These are phyloP conservation scores for Talaromyces sp. DNA, from an alignment of 2,329 filamentous ascomycete genomes.

Conservation along the genomic window DNA sequence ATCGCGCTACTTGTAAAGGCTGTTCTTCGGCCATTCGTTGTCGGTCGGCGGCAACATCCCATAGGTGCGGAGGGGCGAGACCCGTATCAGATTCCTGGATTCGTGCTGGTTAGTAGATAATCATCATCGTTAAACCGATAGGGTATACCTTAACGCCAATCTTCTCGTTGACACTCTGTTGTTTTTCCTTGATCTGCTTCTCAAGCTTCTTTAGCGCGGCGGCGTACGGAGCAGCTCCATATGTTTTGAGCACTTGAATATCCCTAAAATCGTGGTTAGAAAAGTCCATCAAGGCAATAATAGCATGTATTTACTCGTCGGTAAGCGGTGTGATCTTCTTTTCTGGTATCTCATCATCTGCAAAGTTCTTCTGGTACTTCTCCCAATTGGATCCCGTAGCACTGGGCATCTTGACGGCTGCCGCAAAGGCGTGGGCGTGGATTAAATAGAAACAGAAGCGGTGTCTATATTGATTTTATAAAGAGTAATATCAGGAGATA, in stretches of 20 bases:
- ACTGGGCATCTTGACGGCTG: slow-evolving; percentile 69
- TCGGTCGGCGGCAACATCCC: slow-evolving; percentile 95
- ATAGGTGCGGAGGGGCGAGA: slow-evolving; percentile 95
- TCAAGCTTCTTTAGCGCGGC: slow-evolving; percentile 94
- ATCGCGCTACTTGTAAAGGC: slow-evolving; percentile 92
- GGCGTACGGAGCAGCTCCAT: slow-evolving; percentile 94
- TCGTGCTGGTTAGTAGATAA: slow-evolving; percentile 45
- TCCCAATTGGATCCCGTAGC: slow-evolving; percentile 95
- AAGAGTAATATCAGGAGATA: background rate
- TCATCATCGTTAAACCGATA: slow-evolving; percentile 23
- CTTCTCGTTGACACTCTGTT: slow-evolving; percentile 97
- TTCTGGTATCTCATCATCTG: slow-evolving; percentile 94
- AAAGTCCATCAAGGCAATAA: slow-evolving; percentile 27
- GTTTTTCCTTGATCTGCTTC: slow-evolving; percentile 99
- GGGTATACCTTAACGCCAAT: slow-evolving; percentile 62
- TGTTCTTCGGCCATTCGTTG: slow-evolving; percentile 99
- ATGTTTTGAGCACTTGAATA: slow-evolving; percentile 98
- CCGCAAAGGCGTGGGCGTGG: slow-evolving; percentile 23
- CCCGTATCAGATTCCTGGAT: slow-evolving; percentile 92
- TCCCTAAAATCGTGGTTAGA: slow-evolving; percentile 60
- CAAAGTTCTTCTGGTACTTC: slow-evolving; percentile 97
- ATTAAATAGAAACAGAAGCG: slow-evolving; percentile 1
- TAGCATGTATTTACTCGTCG: slow-evolving; percentile 71
- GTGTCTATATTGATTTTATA: background rate
- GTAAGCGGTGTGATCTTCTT: slow-evolving; percentile 98